Evolutionary conservation across 805 yeast species (phyloP).

Genomic region (Cyberlindnera veronae): DNA sequence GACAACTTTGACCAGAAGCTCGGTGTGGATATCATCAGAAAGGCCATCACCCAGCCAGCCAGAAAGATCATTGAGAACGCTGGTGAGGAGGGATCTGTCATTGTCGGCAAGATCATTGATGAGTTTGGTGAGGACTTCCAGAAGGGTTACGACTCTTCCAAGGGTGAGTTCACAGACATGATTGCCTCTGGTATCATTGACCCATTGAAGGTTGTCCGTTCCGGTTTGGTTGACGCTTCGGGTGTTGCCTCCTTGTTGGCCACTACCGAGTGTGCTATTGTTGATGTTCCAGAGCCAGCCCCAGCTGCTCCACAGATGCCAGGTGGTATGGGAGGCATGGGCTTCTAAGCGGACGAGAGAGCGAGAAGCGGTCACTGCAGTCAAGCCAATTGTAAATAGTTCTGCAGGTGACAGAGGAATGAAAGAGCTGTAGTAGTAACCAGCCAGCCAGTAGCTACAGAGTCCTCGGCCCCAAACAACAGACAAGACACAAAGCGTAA

Average conservation of each 20-base stretch:
- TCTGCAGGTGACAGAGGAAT: too few relatives aligned
- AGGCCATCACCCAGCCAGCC: conserved; percentile 96
- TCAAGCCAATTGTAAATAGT: too few relatives aligned
- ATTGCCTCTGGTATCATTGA: conserved; percentile 96
- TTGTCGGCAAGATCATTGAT: conserved; percentile 78
- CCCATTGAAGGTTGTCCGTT: conserved; percentile 98
- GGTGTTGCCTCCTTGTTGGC: conserved; percentile 98
- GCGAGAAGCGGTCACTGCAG: too few relatives aligned
- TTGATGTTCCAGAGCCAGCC: conserved; percentile 85
- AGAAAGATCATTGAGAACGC: conserved; percentile 96
- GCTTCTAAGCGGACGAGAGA: conserved; percentile 30
- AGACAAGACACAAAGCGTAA: too few relatives aligned
- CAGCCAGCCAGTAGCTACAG: too few relatives aligned
- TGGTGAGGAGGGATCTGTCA: conserved; percentile 96
- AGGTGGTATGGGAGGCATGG: conserved; percentile 62
- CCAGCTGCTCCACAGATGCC: conserved; percentile 48
- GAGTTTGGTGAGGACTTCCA: conserved; percentile 68
- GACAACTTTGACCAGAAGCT: conserved; percentile 83
- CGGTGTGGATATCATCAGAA: conserved; percentile 92
- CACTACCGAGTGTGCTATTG: conserved; percentile 97
- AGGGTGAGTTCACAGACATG: conserved; percentile 94
- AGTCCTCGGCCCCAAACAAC: too few relatives aligned
- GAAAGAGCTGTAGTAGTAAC: too few relatives aligned
- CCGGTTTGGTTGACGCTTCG: conserved; percentile 93
- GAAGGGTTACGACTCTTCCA: conserved; percentile 89